phyloP scores from a whole-genome alignment of 768 basidiomycete species.

The Rhodotorula kratochvilovae region DNA sequence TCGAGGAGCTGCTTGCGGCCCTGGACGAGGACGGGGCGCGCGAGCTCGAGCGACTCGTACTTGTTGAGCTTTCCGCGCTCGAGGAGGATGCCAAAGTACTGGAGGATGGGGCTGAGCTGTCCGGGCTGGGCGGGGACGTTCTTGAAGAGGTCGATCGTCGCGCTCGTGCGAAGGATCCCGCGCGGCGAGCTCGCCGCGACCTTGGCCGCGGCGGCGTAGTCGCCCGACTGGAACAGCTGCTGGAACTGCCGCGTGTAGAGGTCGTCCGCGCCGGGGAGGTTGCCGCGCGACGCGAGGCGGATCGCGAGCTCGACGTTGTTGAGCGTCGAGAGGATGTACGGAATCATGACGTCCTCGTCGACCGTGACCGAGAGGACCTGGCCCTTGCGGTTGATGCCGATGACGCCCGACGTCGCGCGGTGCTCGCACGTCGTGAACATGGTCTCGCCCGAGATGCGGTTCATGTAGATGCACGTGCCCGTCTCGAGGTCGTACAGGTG shows the following conservation, averaged over 20 bases:
- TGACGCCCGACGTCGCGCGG: constrained; percentile 87
- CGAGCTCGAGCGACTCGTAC: constrained; percentile 88
- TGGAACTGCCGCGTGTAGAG: constrained; percentile 92
- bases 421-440: constrained; percentile 98
- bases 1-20: constrained; percentile 93
- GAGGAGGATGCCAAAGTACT: constrained; percentile 96
- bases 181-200: constrained; percentile 94
- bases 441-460: constrained; percentile 97
- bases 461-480: constrained; percentile 98
- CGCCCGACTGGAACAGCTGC: constrained; percentile 77
- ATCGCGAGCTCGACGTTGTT: constrained; percentile 98
- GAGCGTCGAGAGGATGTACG: constrained; percentile 85
- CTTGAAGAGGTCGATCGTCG: constrained; percentile 97
- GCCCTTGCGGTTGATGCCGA: constrained; percentile 99
- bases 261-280: constrained; percentile 95
- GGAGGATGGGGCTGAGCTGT: constrained; percentile 87
- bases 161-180: constrained; percentile 90
- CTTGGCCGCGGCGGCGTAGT: constrained; percentile 92
- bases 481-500: constrained; percentile 97
- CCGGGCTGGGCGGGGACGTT: constrained; percentile 83
- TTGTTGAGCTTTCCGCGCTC: constrained; percentile 98
- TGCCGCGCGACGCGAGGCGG: constrained; percentile 91
- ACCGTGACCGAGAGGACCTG: constrained; percentile 88
- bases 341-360: constrained; percentile 92
- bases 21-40: constrained; percentile 90